A percentile compares a stretch with the other conserved stretches of the same genome.
Conservation (phyloP, 306 rosid species). For the Benincasa hispida region DNA sequence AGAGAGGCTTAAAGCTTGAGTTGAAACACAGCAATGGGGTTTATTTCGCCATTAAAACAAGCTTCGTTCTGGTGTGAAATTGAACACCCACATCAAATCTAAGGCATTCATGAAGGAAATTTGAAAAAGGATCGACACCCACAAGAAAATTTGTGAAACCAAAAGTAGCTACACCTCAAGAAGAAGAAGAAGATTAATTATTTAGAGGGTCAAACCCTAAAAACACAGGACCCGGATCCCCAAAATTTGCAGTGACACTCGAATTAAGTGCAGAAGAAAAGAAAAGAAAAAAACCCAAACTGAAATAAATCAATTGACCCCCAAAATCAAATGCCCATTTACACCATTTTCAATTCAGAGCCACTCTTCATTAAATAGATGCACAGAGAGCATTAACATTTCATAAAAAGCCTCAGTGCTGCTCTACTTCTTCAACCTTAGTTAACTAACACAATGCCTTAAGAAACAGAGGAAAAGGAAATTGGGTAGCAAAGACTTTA, state of each 20-base stretch:
- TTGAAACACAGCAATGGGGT: background rate
- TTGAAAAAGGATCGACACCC: background rate
- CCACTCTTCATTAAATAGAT: background rate
- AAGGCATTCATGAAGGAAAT: background rate
- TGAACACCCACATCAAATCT: background rate
- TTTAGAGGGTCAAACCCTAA: constrained; percentile 20
- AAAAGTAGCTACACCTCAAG: background rate
- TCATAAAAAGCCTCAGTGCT: background rate
- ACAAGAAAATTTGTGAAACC: background rate
- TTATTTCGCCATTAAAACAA: background rate
- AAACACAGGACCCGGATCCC: constrained; percentile 58
- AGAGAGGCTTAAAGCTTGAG: background rate
- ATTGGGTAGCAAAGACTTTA: background rate
- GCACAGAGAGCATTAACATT: background rate
- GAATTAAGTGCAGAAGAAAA: background rate
- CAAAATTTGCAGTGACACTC: constrained; percentile 12
- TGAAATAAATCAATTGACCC: background rate
- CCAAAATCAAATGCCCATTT: background rate
- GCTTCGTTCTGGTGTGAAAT: background rate
- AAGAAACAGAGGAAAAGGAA: background rate
- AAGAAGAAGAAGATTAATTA: background rate
- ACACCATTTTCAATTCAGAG: background rate
- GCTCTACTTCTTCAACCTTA: background rate
- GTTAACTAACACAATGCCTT: background rate
- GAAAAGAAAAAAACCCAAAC: too few species aligned